A percentile compares a stretch with the other conserved stretches of the same genome.
Evolutionary conservation across 139 green algal species (phyloP).

Genomic region (Ulvella scutata): DNA sequence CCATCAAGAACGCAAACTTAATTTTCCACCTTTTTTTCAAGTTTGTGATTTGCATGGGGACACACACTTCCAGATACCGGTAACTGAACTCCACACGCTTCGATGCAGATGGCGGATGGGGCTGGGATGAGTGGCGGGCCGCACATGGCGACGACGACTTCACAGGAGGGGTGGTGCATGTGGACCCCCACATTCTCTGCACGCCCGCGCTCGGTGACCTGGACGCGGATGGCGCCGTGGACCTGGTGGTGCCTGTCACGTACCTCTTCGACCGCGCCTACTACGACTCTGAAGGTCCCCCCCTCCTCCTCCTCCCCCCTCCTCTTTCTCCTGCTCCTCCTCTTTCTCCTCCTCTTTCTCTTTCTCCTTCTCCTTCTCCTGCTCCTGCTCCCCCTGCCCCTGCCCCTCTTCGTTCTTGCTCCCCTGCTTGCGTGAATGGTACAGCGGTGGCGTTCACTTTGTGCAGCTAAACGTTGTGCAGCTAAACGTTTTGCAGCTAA

Average conservation of each 20-base stretch:
- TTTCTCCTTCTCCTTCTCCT: no score
- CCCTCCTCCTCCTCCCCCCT: no score
- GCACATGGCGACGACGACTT: neutral
- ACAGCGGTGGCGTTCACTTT: no score
- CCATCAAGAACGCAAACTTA: no score
- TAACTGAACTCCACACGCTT: neutral
- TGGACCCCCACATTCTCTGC: conserved; percentile 84
- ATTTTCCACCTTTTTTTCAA: no score
- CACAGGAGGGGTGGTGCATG: conserved; percentile 24
- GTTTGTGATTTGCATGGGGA: no score
- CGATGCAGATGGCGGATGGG: neutral
- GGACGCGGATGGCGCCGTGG: conserved; percentile 75
- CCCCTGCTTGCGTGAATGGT: no score
- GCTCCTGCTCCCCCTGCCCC: no score
- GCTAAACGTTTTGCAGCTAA: neutral
- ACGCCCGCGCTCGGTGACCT: conserved; percentile 84
- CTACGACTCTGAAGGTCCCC: neutral
- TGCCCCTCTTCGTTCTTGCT: no score
- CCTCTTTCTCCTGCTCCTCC: no score
- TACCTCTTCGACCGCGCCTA: conserved; percentile 80
- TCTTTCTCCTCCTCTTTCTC: no score
- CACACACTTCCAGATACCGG: no score
- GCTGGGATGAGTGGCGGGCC: neutral
- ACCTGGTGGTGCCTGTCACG: conserved; percentile 75
- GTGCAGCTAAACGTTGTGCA: neutral